These are phyloP conservation scores for Peronosclerospora sorghi DNA, from an alignment of 352 stramenopile species.

Conservation along the genomic window DNA sequence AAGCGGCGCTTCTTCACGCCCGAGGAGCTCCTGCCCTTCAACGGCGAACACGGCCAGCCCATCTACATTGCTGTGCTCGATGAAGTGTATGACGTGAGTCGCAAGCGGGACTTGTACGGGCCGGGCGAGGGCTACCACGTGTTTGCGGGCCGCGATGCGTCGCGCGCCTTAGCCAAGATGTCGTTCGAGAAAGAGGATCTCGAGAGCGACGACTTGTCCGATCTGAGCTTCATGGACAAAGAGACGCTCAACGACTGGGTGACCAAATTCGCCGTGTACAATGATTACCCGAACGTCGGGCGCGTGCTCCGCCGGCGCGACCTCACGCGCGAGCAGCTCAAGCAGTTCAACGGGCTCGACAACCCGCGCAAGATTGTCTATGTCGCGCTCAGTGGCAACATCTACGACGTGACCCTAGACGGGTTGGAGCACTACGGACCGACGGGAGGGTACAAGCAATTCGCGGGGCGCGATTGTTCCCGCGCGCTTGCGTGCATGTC, in stretches of 20 bases:
- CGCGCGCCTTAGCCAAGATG: conserved; percentile 91
- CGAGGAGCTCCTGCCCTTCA: conserved; percentile 87
- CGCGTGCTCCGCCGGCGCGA: conserved; percentile 73
- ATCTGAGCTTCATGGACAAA: conserved; percentile 76
- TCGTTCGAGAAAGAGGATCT: conserved; percentile 91
- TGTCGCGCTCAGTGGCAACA: conserved; percentile 87
- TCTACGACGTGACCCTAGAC: conserved; percentile 96
- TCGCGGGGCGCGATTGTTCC: conserved; percentile 92
- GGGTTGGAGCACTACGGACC: conserved; percentile 89
- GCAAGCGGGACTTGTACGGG: conserved; percentile 93
- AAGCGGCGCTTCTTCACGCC: conserved; percentile 86
- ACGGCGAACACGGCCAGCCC: conserved; percentile 84
- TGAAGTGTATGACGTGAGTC: conserved; percentile 94
- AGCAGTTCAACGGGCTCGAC: conserved; percentile 70
- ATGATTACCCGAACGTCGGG: conserved; percentile 91
- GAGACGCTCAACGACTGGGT: conserved; percentile 89
- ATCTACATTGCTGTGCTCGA: conserved; percentile 94
- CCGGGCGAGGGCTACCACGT: conserved; percentile 92
- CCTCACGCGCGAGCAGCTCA: conserved; percentile 78
- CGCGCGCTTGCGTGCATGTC: conserved; percentile 94
- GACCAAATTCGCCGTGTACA: conserved; percentile 93
- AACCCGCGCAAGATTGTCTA: conserved; percentile 88
- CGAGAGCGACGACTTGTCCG: conserved; percentile 68
- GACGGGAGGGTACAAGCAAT: conserved; percentile 90
- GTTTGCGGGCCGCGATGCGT: conserved; percentile 93